Conservation (phyloP, 2,329 filamentous ascomycete genomes). For the Ophiostoma montium region DNA sequence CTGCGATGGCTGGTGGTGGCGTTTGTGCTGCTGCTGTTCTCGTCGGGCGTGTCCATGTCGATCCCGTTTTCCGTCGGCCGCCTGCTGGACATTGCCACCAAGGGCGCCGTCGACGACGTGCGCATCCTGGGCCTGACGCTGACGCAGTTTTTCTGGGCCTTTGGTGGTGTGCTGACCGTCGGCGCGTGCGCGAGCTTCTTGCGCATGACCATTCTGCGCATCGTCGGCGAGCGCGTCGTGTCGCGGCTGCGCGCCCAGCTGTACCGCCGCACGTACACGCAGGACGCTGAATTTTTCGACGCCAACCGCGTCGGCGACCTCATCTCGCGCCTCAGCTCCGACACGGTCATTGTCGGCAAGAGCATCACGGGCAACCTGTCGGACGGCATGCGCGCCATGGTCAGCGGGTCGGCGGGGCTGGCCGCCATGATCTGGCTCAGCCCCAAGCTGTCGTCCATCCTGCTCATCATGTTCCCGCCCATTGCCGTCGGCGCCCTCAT, state of each 20-base stretch:
- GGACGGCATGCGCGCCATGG: conserved; percentile 80
- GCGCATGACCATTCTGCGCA: conserved; percentile 80
- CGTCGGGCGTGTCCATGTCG: conserved; percentile 87
- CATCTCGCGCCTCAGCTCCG: conserved; percentile 87
- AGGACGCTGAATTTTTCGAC: conserved; percentile 98
- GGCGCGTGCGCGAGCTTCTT: conserved; percentile 89
- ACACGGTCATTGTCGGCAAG: conserved; percentile 96
- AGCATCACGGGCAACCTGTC: conserved; percentile 97
- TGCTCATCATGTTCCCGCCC: conserved; percentile 78
- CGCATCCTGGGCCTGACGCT: conserved; percentile 73
- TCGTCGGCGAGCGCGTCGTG: conserved; percentile 91
- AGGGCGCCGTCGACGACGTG: conserved; percentile 48
- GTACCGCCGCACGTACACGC: conserved; percentile 84
- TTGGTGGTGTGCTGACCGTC: conserved; percentile 62
- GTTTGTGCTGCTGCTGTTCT: conserved; percentile 74
- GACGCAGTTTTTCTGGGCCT: conserved; percentile 73
- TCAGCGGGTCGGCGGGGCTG: conserved; percentile 82
- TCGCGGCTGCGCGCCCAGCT: conserved; percentile 77
- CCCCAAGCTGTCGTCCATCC: conserved; percentile 73
- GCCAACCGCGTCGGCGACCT: conserved; percentile 93
- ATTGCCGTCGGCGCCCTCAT: conserved; percentile 83
- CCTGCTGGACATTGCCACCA: conserved; percentile 83
- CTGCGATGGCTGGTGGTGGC: conserved; percentile 62
- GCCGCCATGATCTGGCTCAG: conserved; percentile 93
- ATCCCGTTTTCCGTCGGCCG: conserved; percentile 94